Evolutionary conservation across 345 rosid genomes (phyloP).

Genomic region (Salix arbutifolia): DNA sequence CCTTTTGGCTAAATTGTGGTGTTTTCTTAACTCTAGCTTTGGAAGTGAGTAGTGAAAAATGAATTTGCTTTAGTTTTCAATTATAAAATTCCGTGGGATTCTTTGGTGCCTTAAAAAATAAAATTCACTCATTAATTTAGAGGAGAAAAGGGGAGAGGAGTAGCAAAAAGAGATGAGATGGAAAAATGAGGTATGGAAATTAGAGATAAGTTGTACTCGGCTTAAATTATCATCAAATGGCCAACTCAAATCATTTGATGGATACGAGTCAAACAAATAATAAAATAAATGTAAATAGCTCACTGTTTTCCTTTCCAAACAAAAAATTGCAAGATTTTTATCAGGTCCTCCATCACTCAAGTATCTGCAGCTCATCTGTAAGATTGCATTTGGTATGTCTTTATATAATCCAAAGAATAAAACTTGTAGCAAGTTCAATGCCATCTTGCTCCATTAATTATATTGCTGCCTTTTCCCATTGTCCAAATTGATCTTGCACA

Average conservation of each 20-base stretch:
- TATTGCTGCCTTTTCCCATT: neutral
- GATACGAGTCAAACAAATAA: neutral
- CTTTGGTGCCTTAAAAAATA: neutral
- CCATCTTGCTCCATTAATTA: neutral
- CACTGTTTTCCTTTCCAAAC: neutral
- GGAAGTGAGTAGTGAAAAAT: neutral
- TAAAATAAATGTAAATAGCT: neutral
- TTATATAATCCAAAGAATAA: neutral
- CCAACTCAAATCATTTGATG: neutral
- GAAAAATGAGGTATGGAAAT: neutral
- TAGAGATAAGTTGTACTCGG: neutral
- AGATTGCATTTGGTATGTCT: neutral
- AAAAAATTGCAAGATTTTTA: neutral
- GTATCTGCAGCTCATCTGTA: neutral
- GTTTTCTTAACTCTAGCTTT: neutral
- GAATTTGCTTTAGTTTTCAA: neutral
- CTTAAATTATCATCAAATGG: neutral
- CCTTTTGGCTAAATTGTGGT: neutral
- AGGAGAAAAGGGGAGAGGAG: neutral
- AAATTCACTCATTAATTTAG: neutral
- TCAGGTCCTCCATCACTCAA: neutral
- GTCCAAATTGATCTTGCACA: neutral
- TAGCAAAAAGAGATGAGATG: neutral
- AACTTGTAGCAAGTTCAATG: neutral
- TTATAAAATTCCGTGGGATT: neutral